phyloP scores from a whole-genome alignment of 306 rosid genomes.

The Trichosanthes cucumerina region DNA sequence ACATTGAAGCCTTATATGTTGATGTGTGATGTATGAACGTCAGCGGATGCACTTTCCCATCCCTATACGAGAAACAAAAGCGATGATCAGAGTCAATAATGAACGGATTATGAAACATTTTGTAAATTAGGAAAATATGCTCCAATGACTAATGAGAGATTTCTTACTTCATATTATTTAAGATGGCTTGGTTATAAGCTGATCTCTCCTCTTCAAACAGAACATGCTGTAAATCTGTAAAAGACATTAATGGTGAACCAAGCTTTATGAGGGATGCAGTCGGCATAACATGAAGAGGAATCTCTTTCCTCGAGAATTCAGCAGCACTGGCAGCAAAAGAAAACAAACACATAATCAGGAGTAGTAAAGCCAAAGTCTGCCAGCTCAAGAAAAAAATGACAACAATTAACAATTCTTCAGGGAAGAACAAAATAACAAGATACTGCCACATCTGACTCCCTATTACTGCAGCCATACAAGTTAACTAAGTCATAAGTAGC shows the following conservation, averaged over 20 bases:
- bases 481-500: background rate
- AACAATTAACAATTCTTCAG: background rate
- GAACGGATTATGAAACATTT: background rate
- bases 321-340: slow-evolving; percentile 70
- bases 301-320: slow-evolving; percentile 73
- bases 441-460: background rate
- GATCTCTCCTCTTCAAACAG: slow-evolving; percentile 83
- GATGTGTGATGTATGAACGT: slow-evolving; percentile 87
- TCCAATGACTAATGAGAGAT: slow-evolving; percentile 13
- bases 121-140: background rate
- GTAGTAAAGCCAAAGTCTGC: background rate
- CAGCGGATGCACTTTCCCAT: slow-evolving; percentile 85
- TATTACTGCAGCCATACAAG: background rate
- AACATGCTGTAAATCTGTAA: slow-evolving; percentile 75
- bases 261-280: slow-evolving; percentile 53
- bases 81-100: slow-evolving; percentile 13
- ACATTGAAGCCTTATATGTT: slow-evolving; percentile 93
- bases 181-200: slow-evolving; percentile 83
- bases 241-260: slow-evolving; percentile 62
- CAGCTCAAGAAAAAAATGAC: background rate
- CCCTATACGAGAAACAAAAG: slow-evolving; percentile 42
- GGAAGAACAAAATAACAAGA: background rate
- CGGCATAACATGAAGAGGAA: slow-evolving; percentile 78
- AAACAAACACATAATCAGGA: background rate
- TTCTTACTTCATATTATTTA: slow-evolving; percentile 63